These are phyloP conservation scores for Hymenotorrendiella dingleyae DNA, from an alignment of 2,329 filamentous ascomycete species.

Conservation along the genomic window DNA sequence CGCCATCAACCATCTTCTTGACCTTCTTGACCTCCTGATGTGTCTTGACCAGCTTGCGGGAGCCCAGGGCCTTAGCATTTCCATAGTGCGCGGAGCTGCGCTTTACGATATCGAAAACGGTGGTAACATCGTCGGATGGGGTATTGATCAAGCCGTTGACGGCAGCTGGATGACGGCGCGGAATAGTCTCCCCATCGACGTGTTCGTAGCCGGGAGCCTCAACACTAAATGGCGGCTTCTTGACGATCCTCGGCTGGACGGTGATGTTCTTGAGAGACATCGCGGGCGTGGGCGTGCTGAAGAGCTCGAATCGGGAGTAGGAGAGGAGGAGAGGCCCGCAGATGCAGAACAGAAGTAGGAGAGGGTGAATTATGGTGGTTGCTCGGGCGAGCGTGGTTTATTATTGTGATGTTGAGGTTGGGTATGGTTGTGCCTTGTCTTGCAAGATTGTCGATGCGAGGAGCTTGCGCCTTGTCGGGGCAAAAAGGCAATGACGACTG, in stretches of 20 bases:
- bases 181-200: conserved; percentile 64
- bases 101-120: conserved; percentile 70
- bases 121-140: conserved; percentile 56
- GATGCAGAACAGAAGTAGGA: too few relatives aligned
- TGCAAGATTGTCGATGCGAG: too few relatives aligned
- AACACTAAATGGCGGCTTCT: conserved; percentile 53
- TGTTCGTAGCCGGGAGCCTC: conserved; percentile 53
- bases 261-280: conserved; percentile 29
- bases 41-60: conserved; percentile 66
- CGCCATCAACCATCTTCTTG: conserved; percentile 80
- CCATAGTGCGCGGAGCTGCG: conserved; percentile 60
- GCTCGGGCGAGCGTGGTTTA: too few relatives aligned
- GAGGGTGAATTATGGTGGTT: too few relatives aligned
- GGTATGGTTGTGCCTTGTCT: too few relatives aligned
- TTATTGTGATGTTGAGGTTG: too few relatives aligned
- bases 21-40: conserved; percentile 83
- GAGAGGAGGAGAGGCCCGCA: too few relatives aligned
- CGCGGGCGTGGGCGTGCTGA: conserved; percentile 13
- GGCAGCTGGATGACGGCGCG: conserved; percentile 51
- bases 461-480: too few relatives aligned
- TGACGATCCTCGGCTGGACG: conserved; percentile 24
- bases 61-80: conserved; percentile 61
- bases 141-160: conserved; percentile 51
- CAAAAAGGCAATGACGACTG: too few relatives aligned
- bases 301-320: conserved; percentile 5